Evolutionary conservation across 2,329 filamentous ascomycete genomes (phyloP).

Genomic region (Podosphaera fusca): DNA sequence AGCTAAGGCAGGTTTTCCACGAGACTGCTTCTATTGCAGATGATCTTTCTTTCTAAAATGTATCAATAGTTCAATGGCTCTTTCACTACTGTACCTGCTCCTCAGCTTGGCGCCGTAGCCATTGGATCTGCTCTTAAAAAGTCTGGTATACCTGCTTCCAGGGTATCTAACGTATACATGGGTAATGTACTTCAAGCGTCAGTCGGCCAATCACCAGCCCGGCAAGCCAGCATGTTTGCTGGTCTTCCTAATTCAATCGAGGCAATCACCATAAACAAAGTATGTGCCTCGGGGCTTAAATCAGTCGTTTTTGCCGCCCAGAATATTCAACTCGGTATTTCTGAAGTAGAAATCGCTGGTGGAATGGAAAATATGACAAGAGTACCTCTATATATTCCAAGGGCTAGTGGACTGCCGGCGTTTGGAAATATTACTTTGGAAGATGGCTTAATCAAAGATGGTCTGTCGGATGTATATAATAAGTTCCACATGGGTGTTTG

Average conservation of each 20-base stretch:
- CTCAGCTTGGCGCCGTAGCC: conserved; percentile 70
- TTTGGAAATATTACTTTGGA: conserved; percentile 77
- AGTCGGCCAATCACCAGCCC: conserved; percentile 73
- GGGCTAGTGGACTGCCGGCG: conserved; percentile 57
- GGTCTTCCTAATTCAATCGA: conserved; percentile 64
- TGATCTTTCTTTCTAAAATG: conserved; percentile 1
- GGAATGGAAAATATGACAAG: conserved; percentile 98
- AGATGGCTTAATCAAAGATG: conserved; percentile 85
- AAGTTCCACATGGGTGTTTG: conserved; percentile 97
- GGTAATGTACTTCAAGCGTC: conserved; percentile 75
- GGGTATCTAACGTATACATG: conserved; percentile 89
- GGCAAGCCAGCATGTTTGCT: conserved; percentile 75
- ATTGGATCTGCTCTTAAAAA: conserved; percentile 82
- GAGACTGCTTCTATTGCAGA: not conserved
- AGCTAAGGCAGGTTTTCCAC: conserved; percentile 39
- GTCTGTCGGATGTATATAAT: conserved; percentile 88
- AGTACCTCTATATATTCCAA: conserved; percentile 72
- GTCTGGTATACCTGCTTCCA: conserved; percentile 56
- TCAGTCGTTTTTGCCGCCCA: conserved; percentile 76
- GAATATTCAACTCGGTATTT: conserved; percentile 77
- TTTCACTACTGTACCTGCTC: conserved; percentile 59
- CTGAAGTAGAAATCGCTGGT: conserved; percentile 74
- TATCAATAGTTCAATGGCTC: conserved; percentile 71
- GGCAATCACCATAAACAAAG: conserved; percentile 89
- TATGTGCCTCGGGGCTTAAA: conserved; percentile 88